Base-by-base conservation (phyloP, 139 green algal genomes). In the Micractinium conductrix region DNA sequence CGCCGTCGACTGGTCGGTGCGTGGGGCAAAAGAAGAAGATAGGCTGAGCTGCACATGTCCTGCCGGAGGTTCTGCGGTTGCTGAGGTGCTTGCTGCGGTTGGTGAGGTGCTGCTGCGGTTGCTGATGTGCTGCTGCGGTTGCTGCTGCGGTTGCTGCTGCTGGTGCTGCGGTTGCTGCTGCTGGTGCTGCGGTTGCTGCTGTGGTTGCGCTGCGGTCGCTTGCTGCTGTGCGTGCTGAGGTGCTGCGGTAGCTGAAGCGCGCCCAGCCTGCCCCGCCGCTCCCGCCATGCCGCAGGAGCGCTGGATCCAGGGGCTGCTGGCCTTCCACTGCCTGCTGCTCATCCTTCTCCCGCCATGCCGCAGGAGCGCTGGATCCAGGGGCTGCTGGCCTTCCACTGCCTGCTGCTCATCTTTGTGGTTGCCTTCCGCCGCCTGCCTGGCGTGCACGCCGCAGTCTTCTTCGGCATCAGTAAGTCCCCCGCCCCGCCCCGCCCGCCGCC, bases 1-100 rank as follows among this genome's bases (percentile, higher is more conserved):
- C n/a, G 89, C 89, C 38, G 89, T 92, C n/a, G 81, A 92, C 60
- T 92, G 89, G 89, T 83, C 72, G 84, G 89, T 89, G 62, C 69
- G 80, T 45, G n/a, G 30, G 22, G 4, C 33, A n/a, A n/a, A n/a
- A n/a, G n/a, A n/a, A n/a, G n/a, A n/a, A n/a, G n/a, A n/a, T n/a
- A n/a, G n/a, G n/a, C n/a, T n/a, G n/a, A n/a, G n/a, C n/a, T n/a
- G n/a, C n/a, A n/a, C n/a, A n/a, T n/a, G n/a, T n/a, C n/a, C n/a
- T n/a, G n/a, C n/a, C n/a, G n/a, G n/a, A n/a, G n/a, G n/a, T n/a
- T n/a, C n/a, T n/a, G n/a, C n/a, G n/a, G n/a, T n/a, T n/a, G n/a
- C n/a, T n/a, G n/a, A n/a, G n/a, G n/a, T n/a, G n/a, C n/a, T n/a
- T n/a, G n/a, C n/a, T n/a, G n/a, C n/a, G n/a, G n/a, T n/a, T n/a